These are phyloP conservation scores for Tanacetum coccineum DNA, from an alignment of 129 eudicot species.

Conservation along the genomic window DNA sequence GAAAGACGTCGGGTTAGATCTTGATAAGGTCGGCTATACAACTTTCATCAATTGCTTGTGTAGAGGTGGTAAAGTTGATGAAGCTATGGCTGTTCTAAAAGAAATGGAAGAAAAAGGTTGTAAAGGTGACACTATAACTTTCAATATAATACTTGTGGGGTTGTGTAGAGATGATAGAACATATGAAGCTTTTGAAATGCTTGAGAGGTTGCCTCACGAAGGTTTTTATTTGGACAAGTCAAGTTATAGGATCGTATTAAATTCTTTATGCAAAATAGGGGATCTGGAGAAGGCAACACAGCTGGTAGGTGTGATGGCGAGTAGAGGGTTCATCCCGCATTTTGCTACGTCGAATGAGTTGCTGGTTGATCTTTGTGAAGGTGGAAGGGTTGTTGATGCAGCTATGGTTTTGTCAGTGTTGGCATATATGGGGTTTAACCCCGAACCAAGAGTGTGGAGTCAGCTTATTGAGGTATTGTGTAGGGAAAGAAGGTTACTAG, in stretches of 20 bases:
- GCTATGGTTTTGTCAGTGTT: conserved; percentile 7
- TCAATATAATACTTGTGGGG: conserved; percentile 64
- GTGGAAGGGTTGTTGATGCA: conserved; percentile 4
- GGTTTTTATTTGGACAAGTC: conserved; percentile 63
- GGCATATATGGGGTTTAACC: conserved; percentile 60
- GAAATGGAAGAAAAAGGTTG: conserved; percentile 65
- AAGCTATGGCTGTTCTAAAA: conserved; percentile 56
- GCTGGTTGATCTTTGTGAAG: conserved; percentile 28
- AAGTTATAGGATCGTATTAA: conserved; percentile 75
- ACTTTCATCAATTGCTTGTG: conserved; percentile 66
- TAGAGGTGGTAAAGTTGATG: conserved; percentile 44
- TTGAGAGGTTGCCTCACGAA: conserved; percentile 49
- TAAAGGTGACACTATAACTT: conserved; percentile 67
- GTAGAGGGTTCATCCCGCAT: conserved; percentile 75
- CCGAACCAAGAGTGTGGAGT: conserved; percentile 62
- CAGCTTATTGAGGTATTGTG: conserved; percentile 48
- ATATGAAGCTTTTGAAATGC: conserved; percentile 69
- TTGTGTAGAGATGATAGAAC: conserved; percentile 51
- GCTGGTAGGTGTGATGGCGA: conserved; percentile 40
- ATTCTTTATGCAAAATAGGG: conserved; percentile 48
- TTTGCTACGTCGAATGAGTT: conserved; percentile 74
- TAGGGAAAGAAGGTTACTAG: conserved; percentile 72
- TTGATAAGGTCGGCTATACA: conserved; percentile 63
- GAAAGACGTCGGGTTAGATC: conserved; percentile 47
- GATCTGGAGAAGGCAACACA: conserved; percentile 21